Base-by-base conservation (phyloP, 371 early-diverging fungal species). In the Ordospora colligata region DNA sequence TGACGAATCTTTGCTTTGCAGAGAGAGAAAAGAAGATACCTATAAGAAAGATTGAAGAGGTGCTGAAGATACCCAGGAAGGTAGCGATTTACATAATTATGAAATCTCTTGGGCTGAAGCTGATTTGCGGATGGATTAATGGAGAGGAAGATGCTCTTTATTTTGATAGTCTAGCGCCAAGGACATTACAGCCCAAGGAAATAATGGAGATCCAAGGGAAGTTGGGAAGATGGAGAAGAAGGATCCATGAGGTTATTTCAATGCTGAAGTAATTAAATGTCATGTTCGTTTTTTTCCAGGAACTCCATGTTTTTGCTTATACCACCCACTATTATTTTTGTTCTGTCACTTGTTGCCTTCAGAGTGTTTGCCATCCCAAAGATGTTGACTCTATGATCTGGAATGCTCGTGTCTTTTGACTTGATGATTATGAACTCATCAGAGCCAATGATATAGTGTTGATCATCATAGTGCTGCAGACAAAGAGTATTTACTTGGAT, bases 41-140 rank as follows among this genome's bases (percentile, higher is more conserved):
- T 8, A 47, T 74, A 44, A 43, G 51, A 37, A 42, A 52, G 9
- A 47, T 74, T 25, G 58, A 67, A 37, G 58, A 67, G 23, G 12
- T 25, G 10, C 40, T 74, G 25, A 25, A 53, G 37, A 46, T 74
- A 14, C 19, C 45, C 14, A 67, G 51, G 17, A 46, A 66, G 14
- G 67, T 53, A 11, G 50, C 52, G 21, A 44, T 63, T 10, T 43
- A 32, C 42, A 58, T 80, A n/a, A 17, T 80, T 22, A 14, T 76
- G 12, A 68, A 75, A 46, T 63, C 74, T 9, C 40, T 80, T 40
- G 76, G 80, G 3, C 27, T 58, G 11, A 62, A 58, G 40, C 22
- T 80, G 8, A 49, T 80, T 6, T 37, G 40, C 19, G 80, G 80
- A 50, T 73, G 68, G 67, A 76, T 80, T 71, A 73, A 80, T 45